Conservation (phyloP, 2,329 filamentous ascomycete genomes). For the Sarocladium strictum region DNA sequence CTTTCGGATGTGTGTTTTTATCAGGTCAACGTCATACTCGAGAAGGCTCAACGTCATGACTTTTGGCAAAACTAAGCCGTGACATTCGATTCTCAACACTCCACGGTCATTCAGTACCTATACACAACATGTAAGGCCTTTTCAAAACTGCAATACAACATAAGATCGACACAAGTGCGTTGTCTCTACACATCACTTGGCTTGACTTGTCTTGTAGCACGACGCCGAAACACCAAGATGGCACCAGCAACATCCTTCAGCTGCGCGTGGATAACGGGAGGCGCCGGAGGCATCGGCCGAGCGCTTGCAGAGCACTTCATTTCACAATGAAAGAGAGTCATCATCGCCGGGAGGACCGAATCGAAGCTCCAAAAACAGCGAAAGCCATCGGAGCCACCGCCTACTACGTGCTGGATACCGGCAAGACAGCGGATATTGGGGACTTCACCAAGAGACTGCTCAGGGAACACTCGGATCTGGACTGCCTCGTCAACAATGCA, state of each 20-base stretch:
- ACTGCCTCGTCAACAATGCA: conserved; percentile 55
- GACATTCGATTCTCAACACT: no score
- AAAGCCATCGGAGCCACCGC: conserved; percentile 36
- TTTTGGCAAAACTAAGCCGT: no score
- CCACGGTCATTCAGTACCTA: no score
- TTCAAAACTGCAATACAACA: no score
- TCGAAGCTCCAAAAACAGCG: conserved; percentile 40
- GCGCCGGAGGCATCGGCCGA: conserved; percentile 45
- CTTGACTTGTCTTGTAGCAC: no score
- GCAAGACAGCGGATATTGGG: conserved; percentile 35
- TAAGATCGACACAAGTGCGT: no score
- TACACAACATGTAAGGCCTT: no score
- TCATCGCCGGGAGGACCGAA: conserved; percentile 49
- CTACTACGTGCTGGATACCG: conserved; percentile 49
- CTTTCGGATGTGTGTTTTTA: no score
- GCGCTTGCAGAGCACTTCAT: conserved; percentile 41
- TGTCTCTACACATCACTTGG: no score
- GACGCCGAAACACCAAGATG: not conserved
- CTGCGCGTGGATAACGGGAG: conserved; percentile 43
- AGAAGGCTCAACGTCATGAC: no score
- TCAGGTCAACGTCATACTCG: no score
- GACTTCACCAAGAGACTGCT: conserved; percentile 38
- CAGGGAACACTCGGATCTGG: conserved; percentile 40
- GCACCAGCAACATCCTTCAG: conserved; percentile 21
- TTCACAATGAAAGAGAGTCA: conserved; percentile 40